A percentile compares a stretch with the other conserved stretches of the same genome.
Evolutionary conservation across 306 rosid species (phyloP).

Genomic region (Inga leiocalycina): DNA sequence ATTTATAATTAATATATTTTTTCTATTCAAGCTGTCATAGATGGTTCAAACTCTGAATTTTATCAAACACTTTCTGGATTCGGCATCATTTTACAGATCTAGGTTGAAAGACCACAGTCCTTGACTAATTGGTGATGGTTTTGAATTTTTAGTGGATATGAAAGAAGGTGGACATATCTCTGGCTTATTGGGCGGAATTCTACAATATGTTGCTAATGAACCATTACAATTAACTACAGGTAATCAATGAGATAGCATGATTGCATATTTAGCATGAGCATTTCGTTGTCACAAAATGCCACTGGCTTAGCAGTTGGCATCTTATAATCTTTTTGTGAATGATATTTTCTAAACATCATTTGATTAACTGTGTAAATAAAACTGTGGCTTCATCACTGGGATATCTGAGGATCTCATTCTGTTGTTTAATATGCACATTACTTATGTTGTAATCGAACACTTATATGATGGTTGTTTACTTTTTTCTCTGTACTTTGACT

Average conservation of each 20-base stretch:
- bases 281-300: neutral
- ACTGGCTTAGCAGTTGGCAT: neutral
- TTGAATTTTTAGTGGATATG: conserved; percentile 42
- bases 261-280: conserved; percentile 8
- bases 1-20: neutral
- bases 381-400: neutral
- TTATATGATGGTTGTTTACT: neutral
- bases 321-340: conserved; percentile 14
- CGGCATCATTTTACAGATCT: neutral
- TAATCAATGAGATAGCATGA: conserved; percentile 35
- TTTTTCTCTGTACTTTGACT: neutral
- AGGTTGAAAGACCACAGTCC: neutral
- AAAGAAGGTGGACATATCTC: conserved; percentile 48
- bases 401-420: conserved; percentile 14
- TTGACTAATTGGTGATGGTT: conserved; percentile 28
- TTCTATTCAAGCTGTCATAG: neutral
- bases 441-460: conserved; percentile 16
- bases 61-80: conserved; percentile 3
- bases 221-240: conserved; percentile 56
- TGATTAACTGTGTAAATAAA: conserved; percentile 23
- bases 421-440: conserved; percentile 8
- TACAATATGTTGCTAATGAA: conserved; percentile 45
- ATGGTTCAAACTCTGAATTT: neutral
- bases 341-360: neutral
- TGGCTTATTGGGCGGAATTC: conserved; percentile 45